phyloP scores from a whole-genome alignment of 148 eudicot species.

The Rheum nobile region DNA sequence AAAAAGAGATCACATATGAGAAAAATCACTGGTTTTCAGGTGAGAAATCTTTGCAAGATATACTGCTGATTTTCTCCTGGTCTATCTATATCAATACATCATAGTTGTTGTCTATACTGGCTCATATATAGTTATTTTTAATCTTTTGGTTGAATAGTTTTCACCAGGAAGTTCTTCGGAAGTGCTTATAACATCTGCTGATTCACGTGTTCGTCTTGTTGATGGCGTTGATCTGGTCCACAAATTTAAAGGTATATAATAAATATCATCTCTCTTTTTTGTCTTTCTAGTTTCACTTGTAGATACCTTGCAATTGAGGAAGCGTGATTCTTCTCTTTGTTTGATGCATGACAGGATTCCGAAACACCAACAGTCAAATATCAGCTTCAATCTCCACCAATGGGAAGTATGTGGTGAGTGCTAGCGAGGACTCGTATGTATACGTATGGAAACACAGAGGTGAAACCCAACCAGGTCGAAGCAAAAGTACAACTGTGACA shows the following conservation, averaged over 20 bases:
- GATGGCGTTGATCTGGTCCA: constrained; percentile 73
- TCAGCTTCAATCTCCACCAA: constrained; percentile 70
- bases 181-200: constrained; percentile 87
- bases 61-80: not conserved
- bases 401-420: constrained; percentile 71
- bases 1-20: constrained; percentile 72
- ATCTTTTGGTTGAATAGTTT: constrained; percentile 34
- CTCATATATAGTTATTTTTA: not conserved
- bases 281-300: not conserved
- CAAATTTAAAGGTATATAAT: constrained; percentile 75
- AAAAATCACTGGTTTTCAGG: constrained; percentile 89
- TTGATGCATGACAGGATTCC: constrained; percentile 40
- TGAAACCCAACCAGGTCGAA: constrained; percentile 58
- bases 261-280: not conserved
- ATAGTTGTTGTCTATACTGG: not conserved
- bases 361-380: constrained; percentile 83
- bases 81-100: not conserved
- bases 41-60: constrained; percentile 8
- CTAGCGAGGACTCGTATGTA: constrained; percentile 87
- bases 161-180: constrained; percentile 82
- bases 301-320: not conserved
- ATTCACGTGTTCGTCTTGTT: constrained; percentile 80
- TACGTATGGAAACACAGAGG: constrained; percentile 84
- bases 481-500: constrained; percentile 60
- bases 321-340: not conserved